Percentiles rank a stretch among this genome's conserved stretches.
Conservation (phyloP, 2,329 filamentous ascomycete genomes). For the Aspergillus nomiae region DNA sequence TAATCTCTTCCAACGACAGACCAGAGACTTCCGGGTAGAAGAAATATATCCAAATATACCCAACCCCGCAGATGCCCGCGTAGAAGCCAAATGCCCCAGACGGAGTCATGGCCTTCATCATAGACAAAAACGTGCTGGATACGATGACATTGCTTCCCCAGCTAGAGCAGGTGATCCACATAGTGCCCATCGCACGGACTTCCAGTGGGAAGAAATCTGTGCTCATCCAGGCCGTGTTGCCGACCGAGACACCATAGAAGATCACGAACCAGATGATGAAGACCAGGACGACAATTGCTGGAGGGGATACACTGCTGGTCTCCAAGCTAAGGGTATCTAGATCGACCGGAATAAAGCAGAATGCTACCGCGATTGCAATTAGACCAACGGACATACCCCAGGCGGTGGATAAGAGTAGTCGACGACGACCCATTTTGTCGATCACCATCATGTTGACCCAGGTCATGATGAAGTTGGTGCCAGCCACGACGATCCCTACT, state of each 20-base stretch:
- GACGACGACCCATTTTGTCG: constrained; percentile 49
- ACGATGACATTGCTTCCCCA: constrained; percentile 55
- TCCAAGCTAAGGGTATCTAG: constrained; percentile 36
- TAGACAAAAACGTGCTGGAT: constrained; percentile 52
- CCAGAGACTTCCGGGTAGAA: constrained; percentile 30
- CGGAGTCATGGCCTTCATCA: constrained; percentile 54
- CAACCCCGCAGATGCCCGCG: constrained; percentile 51
- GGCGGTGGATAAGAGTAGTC: constrained; percentile 47
- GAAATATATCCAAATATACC: constrained; percentile 40
- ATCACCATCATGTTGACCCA: constrained; percentile 51
- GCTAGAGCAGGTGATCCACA: constrained; percentile 52
- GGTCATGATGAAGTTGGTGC: constrained; percentile 50
- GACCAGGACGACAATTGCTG: constrained; percentile 44
- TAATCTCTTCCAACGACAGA: constrained; percentile 25
- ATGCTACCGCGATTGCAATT: constrained; percentile 48
- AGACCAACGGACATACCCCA: constrained; percentile 50
- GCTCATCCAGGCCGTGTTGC: constrained; percentile 53
- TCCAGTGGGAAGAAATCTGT: constrained; percentile 54
- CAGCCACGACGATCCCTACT: constrained; percentile 41
- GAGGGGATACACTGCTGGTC: constrained; percentile 30
- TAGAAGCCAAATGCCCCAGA: constrained; percentile 57
- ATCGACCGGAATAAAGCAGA: constrained; percentile 52
- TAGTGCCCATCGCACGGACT: constrained; percentile 52
- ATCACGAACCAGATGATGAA: constrained; percentile 49
- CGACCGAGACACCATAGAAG: constrained; percentile 52